phyloP scores from a whole-genome alignment of 176 grass and related monocot genomes.

The Oryza glaberrima region DNA sequence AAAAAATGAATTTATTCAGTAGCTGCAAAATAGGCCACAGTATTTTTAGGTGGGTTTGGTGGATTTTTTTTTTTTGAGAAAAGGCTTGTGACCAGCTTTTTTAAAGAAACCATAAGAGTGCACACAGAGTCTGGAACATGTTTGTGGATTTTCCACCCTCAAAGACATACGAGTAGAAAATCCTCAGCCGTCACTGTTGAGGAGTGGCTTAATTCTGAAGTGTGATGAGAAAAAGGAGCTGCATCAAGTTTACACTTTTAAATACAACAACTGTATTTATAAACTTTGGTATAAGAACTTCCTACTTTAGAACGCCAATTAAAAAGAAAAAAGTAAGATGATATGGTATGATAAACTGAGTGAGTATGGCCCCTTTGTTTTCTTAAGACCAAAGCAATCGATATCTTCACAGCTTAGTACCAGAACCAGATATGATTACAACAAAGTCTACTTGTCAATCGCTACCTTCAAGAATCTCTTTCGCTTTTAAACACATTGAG shows the following conservation, averaged over 20 bases:
- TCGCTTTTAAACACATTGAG: constrained; percentile 12
- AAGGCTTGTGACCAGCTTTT: too few relatives aligned
- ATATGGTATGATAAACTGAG: constrained; percentile 4
- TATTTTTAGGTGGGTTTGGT: not conserved
- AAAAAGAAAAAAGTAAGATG: not conserved
- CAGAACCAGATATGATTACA: constrained; percentile 31
- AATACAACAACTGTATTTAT: constrained; percentile 16
- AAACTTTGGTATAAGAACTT: not conserved
- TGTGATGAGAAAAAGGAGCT: not conserved
- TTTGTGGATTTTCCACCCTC: not conserved
- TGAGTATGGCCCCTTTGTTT: constrained; percentile 33
- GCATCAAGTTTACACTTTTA: not conserved
- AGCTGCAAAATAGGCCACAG: not conserved
- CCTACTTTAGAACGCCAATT: not conserved
- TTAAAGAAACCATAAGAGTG: too few relatives aligned
- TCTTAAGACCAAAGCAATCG: constrained; percentile 49
- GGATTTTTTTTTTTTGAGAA: too few relatives aligned
- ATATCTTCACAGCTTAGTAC: constrained; percentile 22
- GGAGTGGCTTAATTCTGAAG: not conserved
- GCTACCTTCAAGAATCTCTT: not conserved
- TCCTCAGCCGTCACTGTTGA: not conserved
- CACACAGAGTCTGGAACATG: too few relatives aligned
- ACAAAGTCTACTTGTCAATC: constrained; percentile 17
- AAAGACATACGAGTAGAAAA: not conserved
- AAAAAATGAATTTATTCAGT: not conserved